A percentile compares a stretch with the other conserved stretches of the same genome.
Conservation (phyloP, 2,329 filamentous ascomycete genomes). For the Fusarium sp. region DNA sequence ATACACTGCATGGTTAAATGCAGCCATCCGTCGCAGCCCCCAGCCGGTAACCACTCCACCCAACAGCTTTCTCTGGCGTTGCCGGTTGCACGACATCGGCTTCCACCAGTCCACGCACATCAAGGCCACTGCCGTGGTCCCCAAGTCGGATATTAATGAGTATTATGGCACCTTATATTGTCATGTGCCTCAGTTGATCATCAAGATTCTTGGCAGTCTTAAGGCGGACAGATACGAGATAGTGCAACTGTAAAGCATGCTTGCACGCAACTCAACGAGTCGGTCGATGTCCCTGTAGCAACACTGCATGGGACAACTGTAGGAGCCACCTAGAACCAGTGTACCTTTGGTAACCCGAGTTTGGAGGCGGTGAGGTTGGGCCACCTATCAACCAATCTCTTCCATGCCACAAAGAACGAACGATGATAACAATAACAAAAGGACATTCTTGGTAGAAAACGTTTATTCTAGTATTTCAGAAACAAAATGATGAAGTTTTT, state of each 20-base stretch:
- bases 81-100: constrained; percentile 34
- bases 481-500: background rate
- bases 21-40: constrained; percentile 1
- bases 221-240: constrained; percentile 22
- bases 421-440: background rate
- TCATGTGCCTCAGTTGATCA: constrained; percentile 25
- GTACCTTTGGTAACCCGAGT: background rate
- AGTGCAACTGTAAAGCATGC: constrained; percentile 12
- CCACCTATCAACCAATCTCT: background rate
- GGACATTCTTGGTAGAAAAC: background rate
- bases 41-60: constrained; percentile 2
- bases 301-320: background rate
- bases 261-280: constrained; percentile 12
- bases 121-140: background rate
- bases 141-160: background rate
- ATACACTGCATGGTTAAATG: constrained; percentile 12
- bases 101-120: constrained; percentile 18
- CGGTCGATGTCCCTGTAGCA: constrained; percentile 1
- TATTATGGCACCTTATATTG: constrained; percentile 22
- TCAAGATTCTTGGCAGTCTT: constrained; percentile 20
- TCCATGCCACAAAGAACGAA: background rate
- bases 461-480: too few species aligned
- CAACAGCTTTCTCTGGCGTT: background rate
- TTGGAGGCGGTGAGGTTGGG: constrained; percentile 17
- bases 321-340: background rate